Base-by-base conservation (phyloP, 192 early-diverging fungal species). In the Geranomyces michiganensis region DNA sequence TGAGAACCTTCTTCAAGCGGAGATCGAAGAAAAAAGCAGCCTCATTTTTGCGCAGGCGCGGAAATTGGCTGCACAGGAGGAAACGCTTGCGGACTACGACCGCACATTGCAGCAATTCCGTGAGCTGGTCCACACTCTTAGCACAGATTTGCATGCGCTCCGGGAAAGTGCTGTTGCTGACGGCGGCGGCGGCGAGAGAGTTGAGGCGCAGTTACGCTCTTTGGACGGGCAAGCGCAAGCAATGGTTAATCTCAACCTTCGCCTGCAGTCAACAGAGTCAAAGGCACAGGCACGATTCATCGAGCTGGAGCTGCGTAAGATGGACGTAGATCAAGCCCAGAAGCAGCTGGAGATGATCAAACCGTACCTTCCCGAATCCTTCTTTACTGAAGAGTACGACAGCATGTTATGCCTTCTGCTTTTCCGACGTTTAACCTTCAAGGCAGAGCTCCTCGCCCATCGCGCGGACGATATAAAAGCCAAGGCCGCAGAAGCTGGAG, bases 271-370 rank as follows among this genome's bases (percentile, higher is more conserved):
- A 17, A 89, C 92, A 0, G 88, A 86, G 12, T 85, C 90, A 76
- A 94, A 94, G 74, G 87, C 91, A 4, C 90, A 94, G 70, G 91
- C 94, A 22, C 94, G 93, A 79, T 86, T 91, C 15, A 90, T 98
- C 44, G 96, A 98, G 78, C 78, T 96, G 43, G 95, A 96, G 65
- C 79, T 98, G 62, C 88, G 92, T 14, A 91, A 92, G 48, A 77
- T 98, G 21, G 95, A 98, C 19, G 92, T 90, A 24, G 76, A 84
- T 5, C 95, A 98, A 77, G 93, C 93, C 0, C 83, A 81, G 0
- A 89, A 92, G 74, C 88, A 92, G 47, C 62, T 93, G 41, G 82
- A 79, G 41, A 68, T 84, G 44, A 19, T 85, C 17, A 77, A 92
- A 84, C 87, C 91, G 14, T 98, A 92, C 70, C 75, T 96, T 60